Conservation (phyloP, 345 rosid species). For the Diplotaxis tenuifolia region DNA sequence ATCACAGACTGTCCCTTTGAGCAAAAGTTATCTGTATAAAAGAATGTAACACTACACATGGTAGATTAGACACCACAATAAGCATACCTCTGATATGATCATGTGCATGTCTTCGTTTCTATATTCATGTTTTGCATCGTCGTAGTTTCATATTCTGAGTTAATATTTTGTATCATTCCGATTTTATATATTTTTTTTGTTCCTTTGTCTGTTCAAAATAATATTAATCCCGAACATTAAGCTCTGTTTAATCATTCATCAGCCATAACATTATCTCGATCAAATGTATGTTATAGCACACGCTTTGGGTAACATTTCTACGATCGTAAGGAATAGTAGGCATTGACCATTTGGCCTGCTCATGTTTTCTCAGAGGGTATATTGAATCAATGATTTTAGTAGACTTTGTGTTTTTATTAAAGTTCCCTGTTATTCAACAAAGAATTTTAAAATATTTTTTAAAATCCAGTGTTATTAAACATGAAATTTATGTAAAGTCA, state of each 20-base stretch:
- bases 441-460: no score
- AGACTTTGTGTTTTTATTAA: no score
- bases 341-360: background rate
- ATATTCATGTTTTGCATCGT: background rate
- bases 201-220: background rate
- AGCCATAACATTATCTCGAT: background rate
- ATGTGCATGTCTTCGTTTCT: background rate
- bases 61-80: constrained; percentile 25
- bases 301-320: background rate
- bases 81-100: constrained; percentile 12
- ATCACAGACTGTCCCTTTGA: constrained; percentile 15
- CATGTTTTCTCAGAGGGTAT: background rate
- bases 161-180: background rate
- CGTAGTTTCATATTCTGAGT: background rate
- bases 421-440: no score
- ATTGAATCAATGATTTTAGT: no score
- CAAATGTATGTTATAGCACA: background rate
- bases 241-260: background rate
- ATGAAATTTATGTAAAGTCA: no score
- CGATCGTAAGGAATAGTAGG: background rate
- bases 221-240: no score
- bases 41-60: constrained; percentile 33
- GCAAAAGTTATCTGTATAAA: constrained; percentile 17
- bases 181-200: background rate
- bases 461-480: no score